A percentile compares a stretch with the other conserved stretches of the same genome.
Conservation (phyloP, 495 filamentous ascomycete genomes). For the Cenococcum geophilum region DNA sequence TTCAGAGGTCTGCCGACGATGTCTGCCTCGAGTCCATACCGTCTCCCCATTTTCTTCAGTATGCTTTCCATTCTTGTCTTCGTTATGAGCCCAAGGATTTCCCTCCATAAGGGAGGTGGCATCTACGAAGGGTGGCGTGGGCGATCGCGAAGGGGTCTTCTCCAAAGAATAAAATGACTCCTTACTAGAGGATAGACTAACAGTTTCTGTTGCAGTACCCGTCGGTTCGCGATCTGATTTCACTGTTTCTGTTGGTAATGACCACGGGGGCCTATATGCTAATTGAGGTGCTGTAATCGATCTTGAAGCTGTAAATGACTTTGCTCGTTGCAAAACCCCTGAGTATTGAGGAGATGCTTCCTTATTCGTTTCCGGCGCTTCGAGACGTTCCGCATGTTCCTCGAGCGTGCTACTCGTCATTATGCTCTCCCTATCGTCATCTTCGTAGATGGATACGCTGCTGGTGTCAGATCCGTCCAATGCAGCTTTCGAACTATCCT, state of each 20-base stretch:
- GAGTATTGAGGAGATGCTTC: background rate
- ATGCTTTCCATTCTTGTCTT: background rate
- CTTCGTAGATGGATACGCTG: slow-evolving; percentile 19
- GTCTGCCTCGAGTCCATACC: slow-evolving; percentile 16
- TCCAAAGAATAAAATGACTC: slow-evolving; percentile 59
- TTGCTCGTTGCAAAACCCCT: slow-evolving; percentile 21
- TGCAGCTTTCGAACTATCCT: slow-evolving; percentile 21
- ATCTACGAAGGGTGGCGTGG: slow-evolving; percentile 45
- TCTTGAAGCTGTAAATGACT: slow-evolving; percentile 32
- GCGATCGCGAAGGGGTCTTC: slow-evolving; percentile 44
- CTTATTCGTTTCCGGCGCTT: slow-evolving; percentile 24
- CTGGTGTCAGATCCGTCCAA: slow-evolving; percentile 16
- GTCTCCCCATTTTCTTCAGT: slow-evolving; percentile 5
- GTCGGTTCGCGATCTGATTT: background rate
- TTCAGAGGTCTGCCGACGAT: slow-evolving; percentile 41
- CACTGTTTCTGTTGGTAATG: background rate
- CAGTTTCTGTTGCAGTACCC: slow-evolving; percentile 33
- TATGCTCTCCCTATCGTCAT: slow-evolving; percentile 28
- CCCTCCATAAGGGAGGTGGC: slow-evolving; percentile 15
- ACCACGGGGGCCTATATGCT: background rate
- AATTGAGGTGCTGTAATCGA: slow-evolving; percentile 40
- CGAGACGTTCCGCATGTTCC: slow-evolving; percentile 21
- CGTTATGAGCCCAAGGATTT: slow-evolving; percentile 22
- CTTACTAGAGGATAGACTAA: slow-evolving; percentile 50
- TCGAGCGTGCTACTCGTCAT: slow-evolving; percentile 13